Conservation (phyloP, 23 red algal species). For the Rhodosorus marinus region DNA sequence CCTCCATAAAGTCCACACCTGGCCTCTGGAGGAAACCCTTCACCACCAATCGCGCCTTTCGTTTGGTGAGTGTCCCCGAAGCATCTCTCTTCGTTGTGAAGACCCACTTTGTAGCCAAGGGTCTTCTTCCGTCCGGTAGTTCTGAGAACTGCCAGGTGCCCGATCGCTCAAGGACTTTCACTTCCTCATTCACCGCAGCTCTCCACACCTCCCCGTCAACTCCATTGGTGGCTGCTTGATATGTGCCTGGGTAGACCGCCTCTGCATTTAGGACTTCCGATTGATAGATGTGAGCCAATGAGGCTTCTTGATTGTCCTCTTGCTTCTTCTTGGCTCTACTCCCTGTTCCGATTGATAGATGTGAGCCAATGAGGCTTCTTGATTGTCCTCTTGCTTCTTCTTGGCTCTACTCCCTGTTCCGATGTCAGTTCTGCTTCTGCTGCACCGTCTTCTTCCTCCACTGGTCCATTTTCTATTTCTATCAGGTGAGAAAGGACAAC, state of each 20-base stretch:
- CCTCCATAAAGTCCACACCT: slow-evolving; percentile 10
- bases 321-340: no score
- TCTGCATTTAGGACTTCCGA: no score
- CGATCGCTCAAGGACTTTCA: not conserved
- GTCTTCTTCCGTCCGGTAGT: slow-evolving; percentile 1
- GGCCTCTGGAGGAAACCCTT: slow-evolving; percentile 3
- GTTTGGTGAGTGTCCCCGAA: not conserved
- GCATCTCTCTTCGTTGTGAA: slow-evolving; percentile 5
- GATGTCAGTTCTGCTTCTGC: no score
- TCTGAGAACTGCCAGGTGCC: not conserved
- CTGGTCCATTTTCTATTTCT: no score
- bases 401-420: no score
- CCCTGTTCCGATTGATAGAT: no score
- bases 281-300: no score
- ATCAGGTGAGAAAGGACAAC: no score
- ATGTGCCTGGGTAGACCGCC: not conserved
- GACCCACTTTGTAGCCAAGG: slow-evolving; percentile 1
- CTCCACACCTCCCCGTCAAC: not conserved
- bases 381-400: no score
- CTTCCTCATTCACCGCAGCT: slow-evolving; percentile 1
- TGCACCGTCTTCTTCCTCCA: no score
- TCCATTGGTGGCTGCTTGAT: not conserved
- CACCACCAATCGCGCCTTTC: slow-evolving; percentile 3
- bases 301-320: no score
- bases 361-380: no score